Evolutionary conservation across 768 basidiomycete species (phyloP).

Genomic region (Tricholoma terreum): DNA sequence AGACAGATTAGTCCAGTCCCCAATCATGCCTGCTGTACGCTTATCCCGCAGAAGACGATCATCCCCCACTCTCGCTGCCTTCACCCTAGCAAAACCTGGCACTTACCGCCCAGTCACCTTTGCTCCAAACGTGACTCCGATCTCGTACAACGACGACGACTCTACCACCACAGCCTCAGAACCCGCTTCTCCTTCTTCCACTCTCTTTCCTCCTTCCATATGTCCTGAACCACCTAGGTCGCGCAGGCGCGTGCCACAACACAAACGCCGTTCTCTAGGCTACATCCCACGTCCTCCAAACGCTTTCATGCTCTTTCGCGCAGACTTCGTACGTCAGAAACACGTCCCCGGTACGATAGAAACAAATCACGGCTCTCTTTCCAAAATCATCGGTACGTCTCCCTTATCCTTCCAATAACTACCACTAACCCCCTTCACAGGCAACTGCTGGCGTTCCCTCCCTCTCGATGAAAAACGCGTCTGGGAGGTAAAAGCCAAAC

Average conservation of each 20-base stretch:
- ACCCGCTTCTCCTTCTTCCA: conserved; percentile 29
- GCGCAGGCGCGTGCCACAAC: conserved; percentile 52
- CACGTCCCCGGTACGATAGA: conserved; percentile 75
- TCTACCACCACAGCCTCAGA: conserved; percentile 25
- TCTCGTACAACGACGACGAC: conserved; percentile 26
- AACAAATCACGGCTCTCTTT: conserved; percentile 29
- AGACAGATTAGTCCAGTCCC: too few relatives aligned
- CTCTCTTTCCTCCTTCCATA: conserved; percentile 54
- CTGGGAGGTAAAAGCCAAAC: conserved; percentile 73
- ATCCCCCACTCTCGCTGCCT: conserved; percentile 19
- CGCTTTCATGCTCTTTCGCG: conserved; percentile 85
- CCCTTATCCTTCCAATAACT: conserved; percentile 23
- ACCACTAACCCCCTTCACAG: conserved; percentile 34
- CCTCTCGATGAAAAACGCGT: conserved; percentile 67
- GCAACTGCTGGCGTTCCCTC: conserved; percentile 73
- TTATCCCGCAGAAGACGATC: conserved; percentile 16
- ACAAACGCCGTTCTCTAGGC: conserved; percentile 54
- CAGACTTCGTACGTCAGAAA: conserved; percentile 75
- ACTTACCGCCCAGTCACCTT: conserved; percentile 58
- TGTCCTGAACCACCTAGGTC: conserved; percentile 35
- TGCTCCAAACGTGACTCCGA: conserved; percentile 35
- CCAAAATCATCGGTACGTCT: conserved; percentile 51
- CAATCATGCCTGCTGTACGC: conserved; percentile 16
- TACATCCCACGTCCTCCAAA: conserved; percentile 84
- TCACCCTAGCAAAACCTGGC: conserved; percentile 48